Percentiles rank a stretch among this genome's conserved stretches.
These are phyloP conservation scores for Penicillium robsamsonii DNA, from an alignment of 495 filamentous ascomycete species.

Conservation along the genomic window DNA sequence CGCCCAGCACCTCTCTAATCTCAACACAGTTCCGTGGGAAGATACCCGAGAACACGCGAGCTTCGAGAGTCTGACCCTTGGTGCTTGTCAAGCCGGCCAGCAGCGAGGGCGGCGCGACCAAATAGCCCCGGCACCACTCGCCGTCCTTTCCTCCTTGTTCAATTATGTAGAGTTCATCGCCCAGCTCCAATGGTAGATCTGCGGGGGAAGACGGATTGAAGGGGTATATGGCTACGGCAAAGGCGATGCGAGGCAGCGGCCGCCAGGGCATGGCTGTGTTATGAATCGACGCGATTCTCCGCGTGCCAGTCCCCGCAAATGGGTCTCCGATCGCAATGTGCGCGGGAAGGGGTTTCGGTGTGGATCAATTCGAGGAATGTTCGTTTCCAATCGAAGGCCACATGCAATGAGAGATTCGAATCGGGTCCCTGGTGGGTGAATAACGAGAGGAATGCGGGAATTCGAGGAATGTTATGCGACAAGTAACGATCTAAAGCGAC, in stretches of 20 bases:
- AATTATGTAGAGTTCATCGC: constrained; percentile 98
- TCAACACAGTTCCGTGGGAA: constrained; percentile 94
- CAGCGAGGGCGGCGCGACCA: constrained; percentile 89
- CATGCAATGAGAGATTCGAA: constrained; percentile 28
- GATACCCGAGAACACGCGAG: constrained; percentile 93
- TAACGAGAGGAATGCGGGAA: constrained; percentile 11
- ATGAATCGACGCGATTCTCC: constrained; percentile 10
- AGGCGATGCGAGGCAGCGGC: constrained; percentile 94
- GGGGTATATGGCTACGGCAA: constrained; percentile 91
- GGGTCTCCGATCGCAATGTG: constrained; percentile 20
- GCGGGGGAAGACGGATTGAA: constrained; percentile 82
- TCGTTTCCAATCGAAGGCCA: constrained; percentile 29
- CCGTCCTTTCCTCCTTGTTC: constrained; percentile 85
- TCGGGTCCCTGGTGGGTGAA: constrained; percentile 10
- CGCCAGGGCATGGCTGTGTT: constrained; percentile 81
- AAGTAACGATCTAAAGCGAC: constrained; percentile 23
- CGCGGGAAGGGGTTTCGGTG: background rate
- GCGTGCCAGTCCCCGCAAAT: constrained; percentile 17
- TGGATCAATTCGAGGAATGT: constrained; percentile 23
- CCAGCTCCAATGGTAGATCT: constrained; percentile 94
- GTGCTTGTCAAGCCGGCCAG: constrained; percentile 87
- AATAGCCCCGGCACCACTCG: constrained; percentile 91
- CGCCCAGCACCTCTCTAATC: constrained; percentile 70
- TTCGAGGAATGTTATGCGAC: constrained; percentile 22
- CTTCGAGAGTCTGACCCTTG: constrained; percentile 90